Conservation (phyloP, 1,284 basidiomycete species). For the Exsudoporus floridanus region DNA sequence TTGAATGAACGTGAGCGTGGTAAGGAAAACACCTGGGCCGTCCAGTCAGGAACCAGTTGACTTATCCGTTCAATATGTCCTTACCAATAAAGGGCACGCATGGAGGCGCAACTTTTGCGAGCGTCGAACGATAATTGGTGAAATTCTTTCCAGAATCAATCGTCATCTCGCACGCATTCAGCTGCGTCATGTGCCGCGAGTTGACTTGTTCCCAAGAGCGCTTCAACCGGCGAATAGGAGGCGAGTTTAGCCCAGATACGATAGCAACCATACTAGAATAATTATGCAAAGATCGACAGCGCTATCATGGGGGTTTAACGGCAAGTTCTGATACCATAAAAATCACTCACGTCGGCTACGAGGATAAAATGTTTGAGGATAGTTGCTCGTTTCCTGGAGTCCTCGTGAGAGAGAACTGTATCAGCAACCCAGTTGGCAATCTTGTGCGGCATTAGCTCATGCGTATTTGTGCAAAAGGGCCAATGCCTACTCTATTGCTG, state of each 20-base stretch:
- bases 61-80: slow-evolving; percentile 21
- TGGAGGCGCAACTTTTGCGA: slow-evolving; percentile 86
- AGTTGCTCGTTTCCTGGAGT: slow-evolving; percentile 79
- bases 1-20: slow-evolving; percentile 95
- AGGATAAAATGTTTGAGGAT: slow-evolving; percentile 91
- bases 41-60: slow-evolving; percentile 1
- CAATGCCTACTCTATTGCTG: slow-evolving; percentile 78
- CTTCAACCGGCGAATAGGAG: slow-evolving; percentile 89
- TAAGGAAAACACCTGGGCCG: slow-evolving; percentile 84
- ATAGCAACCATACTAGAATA: slow-evolving; percentile 97
- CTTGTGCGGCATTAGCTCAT: slow-evolving; percentile 38
- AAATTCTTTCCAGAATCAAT: slow-evolving; percentile 93
- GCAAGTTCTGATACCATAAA: not conserved
- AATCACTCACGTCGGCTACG: slow-evolving; percentile 83
- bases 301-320: slow-evolving; percentile 47
- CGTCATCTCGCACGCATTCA: slow-evolving; percentile 74
- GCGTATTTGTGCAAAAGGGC: not conserved
- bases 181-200: slow-evolving; percentile 66
- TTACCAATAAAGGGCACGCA: slow-evolving; percentile 97
- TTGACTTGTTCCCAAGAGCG: slow-evolving; percentile 94
- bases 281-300: slow-evolving; percentile 88
- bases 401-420: slow-evolving; percentile 81
- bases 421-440: slow-evolving; percentile 96
- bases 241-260: slow-evolving; percentile 91
- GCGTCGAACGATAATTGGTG: slow-evolving; percentile 83